phyloP scores from a whole-genome alignment of 2,329 filamentous ascomycete species.

The Aspergillus floridensis region DNA sequence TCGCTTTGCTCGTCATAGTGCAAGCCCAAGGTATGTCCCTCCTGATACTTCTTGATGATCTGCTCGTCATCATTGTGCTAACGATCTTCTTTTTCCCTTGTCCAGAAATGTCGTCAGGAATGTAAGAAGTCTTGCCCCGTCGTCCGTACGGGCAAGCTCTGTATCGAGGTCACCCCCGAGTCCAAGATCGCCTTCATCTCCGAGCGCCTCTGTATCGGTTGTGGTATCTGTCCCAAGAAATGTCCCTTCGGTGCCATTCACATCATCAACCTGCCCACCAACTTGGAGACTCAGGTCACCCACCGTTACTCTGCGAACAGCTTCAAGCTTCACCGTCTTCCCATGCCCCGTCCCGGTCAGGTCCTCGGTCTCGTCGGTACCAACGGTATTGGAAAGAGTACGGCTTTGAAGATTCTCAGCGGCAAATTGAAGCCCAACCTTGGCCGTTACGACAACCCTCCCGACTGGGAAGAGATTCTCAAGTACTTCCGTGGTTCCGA shows the following conservation, averaged over 20 bases:
- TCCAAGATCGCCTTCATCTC: slow-evolving; percentile 98
- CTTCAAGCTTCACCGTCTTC: slow-evolving; percentile 97
- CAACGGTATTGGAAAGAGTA: slow-evolving; percentile 99
- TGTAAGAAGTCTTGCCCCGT: slow-evolving; percentile 99
- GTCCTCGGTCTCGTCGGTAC: slow-evolving; percentile 96
- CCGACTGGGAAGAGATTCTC: slow-evolving; percentile 98
- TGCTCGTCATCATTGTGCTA: slow-evolving; percentile 16
- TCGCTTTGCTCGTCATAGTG: slow-evolving; percentile 55
- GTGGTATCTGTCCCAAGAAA: slow-evolving; percentile 99
- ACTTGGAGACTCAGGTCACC: slow-evolving; percentile 96
- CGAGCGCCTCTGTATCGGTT: slow-evolving; percentile 92
- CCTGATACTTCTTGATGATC: background rate
- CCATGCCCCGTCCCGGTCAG: slow-evolving; percentile 91
- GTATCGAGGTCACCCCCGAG: slow-evolving; percentile 85
- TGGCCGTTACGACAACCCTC: slow-evolving; percentile 91
- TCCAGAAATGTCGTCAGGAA: slow-evolving; percentile 93
- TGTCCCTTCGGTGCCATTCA: slow-evolving; percentile 98
- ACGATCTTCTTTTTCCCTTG: slow-evolving; percentile 17
- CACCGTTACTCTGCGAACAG: slow-evolving; percentile 99
- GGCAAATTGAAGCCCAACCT: slow-evolving; percentile 98
- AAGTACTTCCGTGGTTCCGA: slow-evolving; percentile 98
- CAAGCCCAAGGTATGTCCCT: slow-evolving; percentile 71
- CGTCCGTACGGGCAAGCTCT: slow-evolving; percentile 93
- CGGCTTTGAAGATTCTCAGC: slow-evolving; percentile 97
- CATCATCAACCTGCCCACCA: slow-evolving; percentile 99